phyloP scores from a whole-genome alignment of 345 rosid genomes.

The Boechera retrofracta region DNA sequence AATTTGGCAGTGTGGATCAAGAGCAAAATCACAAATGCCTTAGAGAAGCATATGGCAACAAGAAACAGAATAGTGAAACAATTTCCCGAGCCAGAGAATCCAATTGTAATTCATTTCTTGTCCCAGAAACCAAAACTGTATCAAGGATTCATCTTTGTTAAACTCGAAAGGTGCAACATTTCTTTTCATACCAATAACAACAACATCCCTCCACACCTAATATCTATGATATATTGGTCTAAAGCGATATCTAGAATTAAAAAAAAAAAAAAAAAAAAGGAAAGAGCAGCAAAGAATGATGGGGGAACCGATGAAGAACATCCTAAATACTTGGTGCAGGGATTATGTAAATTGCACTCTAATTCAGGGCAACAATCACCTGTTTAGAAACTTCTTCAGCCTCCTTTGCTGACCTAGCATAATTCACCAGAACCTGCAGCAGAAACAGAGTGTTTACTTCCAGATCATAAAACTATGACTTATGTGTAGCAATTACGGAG shows the following conservation, averaged over 20 bases:
- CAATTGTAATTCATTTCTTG: neutral
- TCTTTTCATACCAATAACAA: neutral
- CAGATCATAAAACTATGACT: neutral
- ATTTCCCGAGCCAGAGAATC: neutral
- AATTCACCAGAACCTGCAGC: constrained; percentile 88
- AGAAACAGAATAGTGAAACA: neutral
- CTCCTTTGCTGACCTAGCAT: constrained; percentile 91
- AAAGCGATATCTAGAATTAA: neutral
- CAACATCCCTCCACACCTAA: neutral
- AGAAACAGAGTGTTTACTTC: constrained; percentile 24
- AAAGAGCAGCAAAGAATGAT: constrained; percentile 3
- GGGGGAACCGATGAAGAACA: neutral
- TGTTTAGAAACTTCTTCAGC: constrained; percentile 95
- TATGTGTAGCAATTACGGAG: neutral
- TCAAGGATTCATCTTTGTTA: neutral
- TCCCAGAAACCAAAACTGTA: neutral
- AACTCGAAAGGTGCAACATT: constrained; percentile 13
- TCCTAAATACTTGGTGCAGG: neutral
- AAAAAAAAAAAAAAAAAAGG: too few relatives aligned
- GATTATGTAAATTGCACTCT: neutral
- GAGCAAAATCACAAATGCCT: neutral
- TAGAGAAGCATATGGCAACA: constrained; percentile 21
- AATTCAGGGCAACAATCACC: constrained; percentile 48
- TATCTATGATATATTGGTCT: neutral
- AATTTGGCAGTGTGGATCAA: neutral